A percentile compares a stretch with the other conserved stretches of the same genome.
These are phyloP conservation scores for Circinella umbellata DNA, from an alignment of 371 early-diverging fungal species.

Conservation along the genomic window DNA sequence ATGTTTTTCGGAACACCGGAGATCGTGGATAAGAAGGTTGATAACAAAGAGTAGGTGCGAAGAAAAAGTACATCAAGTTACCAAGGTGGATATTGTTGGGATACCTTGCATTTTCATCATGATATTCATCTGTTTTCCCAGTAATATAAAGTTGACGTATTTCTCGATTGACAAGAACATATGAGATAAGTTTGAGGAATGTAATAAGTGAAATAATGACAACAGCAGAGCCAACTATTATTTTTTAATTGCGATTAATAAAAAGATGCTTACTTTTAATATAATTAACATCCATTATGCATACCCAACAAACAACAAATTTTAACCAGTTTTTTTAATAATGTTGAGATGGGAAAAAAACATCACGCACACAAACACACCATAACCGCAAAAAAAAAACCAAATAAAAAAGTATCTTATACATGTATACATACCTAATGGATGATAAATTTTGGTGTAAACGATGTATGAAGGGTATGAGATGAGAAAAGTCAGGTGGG, in stretches of 20 bases:
- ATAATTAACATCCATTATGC: background rate
- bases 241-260: background rate
- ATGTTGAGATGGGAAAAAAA: too few relatives aligned
- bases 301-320: too few relatives aligned
- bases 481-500: constrained; percentile 64
- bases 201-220: constrained; percentile 67
- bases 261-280: too few relatives aligned
- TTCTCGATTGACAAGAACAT: constrained; percentile 71
- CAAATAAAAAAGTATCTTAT: background rate
- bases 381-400: background rate
- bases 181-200: constrained; percentile 85
- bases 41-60: constrained; percentile 89
- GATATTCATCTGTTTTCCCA: constrained; percentile 43
- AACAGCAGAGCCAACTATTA: constrained; percentile 61
- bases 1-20: constrained; percentile 67
- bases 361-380: too few relatives aligned
- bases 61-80: constrained; percentile 79
- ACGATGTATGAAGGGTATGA: constrained; percentile 69
- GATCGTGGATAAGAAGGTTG: constrained; percentile 88
- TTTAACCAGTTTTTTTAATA: too few relatives aligned
- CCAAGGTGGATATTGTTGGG: constrained; percentile 75
- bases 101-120: constrained; percentile 58
- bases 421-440: constrained; percentile 49
- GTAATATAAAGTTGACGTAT: constrained; percentile 55
- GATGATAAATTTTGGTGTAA: constrained; percentile 76